Percentiles rank a stretch among this genome's conserved stretches.
These are phyloP conservation scores for Stachybotrys chlorohalonatus DNA, from an alignment of 2,329 filamentous ascomycete species.

Conservation along the genomic window DNA sequence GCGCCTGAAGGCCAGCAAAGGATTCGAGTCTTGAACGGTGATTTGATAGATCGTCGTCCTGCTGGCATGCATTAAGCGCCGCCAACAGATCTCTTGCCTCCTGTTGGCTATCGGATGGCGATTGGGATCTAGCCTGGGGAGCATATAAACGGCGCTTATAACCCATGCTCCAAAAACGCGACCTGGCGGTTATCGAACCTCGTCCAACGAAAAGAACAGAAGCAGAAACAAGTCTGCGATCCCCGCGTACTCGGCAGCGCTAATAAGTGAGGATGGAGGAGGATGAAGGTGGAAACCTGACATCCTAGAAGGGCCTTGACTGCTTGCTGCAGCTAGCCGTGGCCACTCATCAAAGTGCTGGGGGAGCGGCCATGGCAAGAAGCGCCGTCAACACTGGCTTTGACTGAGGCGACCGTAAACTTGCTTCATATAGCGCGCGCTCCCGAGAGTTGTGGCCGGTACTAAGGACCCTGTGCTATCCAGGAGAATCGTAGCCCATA, in stretches of 20 bases:
- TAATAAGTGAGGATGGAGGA: neutral
- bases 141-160: neutral
- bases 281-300: neutral
- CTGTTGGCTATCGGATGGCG: neutral
- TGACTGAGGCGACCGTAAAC: neutral
- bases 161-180: neutral
- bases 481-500: neutral
- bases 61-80: neutral
- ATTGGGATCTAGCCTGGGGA: neutral
- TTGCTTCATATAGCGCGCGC: conserved; percentile 1
- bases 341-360: neutral
- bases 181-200: neutral
- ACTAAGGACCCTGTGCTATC: neutral
- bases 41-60: neutral
- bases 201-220: neutral
- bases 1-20: neutral
- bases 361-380: neutral
- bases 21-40: neutral
- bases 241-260: neutral
- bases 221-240: neutral
- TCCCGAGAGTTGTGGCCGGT: neutral
- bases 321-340: neutral
- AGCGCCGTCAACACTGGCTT: neutral
- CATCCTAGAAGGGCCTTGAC: neutral
- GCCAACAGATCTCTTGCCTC: neutral